A percentile compares a stretch with the other conserved stretches of the same genome.
Evolutionary conservation across 2,329 filamentous ascomycete species (phyloP).

Genomic region (Penicillium crustosum): DNA sequence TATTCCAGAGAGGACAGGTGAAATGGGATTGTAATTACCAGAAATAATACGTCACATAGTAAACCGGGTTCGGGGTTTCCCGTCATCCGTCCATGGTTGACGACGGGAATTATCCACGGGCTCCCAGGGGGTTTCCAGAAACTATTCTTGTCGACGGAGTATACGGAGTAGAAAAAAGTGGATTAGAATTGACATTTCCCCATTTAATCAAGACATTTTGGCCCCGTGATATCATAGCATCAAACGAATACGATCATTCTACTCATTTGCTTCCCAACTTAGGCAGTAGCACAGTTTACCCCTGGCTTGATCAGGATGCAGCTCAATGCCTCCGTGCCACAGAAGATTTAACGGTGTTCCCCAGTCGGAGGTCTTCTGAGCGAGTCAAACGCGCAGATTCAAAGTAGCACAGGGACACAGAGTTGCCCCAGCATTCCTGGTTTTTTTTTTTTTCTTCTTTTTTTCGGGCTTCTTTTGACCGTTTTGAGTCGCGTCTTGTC

Average conservation of each 20-base stretch:
- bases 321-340: conserved; percentile 5
- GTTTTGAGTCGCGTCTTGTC: conserved; percentile 8
- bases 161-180: neutral
- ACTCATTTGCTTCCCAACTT: neutral
- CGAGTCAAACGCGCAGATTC: conserved; percentile 5
- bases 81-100: conserved; percentile 3
- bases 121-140: neutral
- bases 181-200: neutral
- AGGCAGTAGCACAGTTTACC: conserved; percentile 8
- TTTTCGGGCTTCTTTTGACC: conserved; percentile 13
- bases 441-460: neutral
- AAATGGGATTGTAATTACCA: neutral
- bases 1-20: neutral
- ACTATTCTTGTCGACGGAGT: neutral
- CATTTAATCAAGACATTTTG: neutral
- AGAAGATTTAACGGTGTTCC: neutral
- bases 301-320: conserved; percentile 13
- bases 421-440: conserved; percentile 4
- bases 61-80: neutral
- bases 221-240: neutral
- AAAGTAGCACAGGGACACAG: conserved; percentile 4
- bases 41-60: neutral
- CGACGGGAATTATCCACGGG: conserved; percentile 1
- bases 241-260: neutral
- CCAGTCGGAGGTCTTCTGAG: conserved; percentile 1